Evolutionary conservation across 257 asterid species (phyloP), one percentile per base, ranked within the genome.

Genomic region (Nicotiana undulata): DNA sequence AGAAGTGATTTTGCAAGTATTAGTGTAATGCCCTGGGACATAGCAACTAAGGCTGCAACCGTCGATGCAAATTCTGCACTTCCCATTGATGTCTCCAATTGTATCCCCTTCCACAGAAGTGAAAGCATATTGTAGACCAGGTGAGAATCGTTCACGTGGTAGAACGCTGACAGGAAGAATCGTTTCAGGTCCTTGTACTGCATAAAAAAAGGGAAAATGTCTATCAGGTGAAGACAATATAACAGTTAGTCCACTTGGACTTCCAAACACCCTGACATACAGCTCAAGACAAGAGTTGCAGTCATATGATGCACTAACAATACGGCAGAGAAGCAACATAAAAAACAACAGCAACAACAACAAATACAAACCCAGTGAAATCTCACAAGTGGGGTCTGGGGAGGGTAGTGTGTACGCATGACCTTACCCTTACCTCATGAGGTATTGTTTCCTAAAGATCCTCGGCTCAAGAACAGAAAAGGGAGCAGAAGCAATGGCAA

Each of bases 51-150:
- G 76, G 90, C 83, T 29, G 93, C 91, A 82, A 93, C 82, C 92
- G 91, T 95, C 16, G 93, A 87, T 75, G 97, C 93, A 75, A 81
- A 95, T 68, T 95, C 90, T 37, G 81, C 67, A 81, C 97, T 95
- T 63, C 98, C 99, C 96, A 95, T 90, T 70, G 92, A 84, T 32
- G 63, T 82, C 90, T 95, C 99, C 89, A 95, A 65, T 37, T 88
- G 97, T 80, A 90, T 91, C 79, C 99, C 99, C 79, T 95, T 95
- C 99, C 99, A 95, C 80, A 95, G 76, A n/a, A 95, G 96, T 22
- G 99, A 95, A 16, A 92, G 78, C 97, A 93, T 95, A 28, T 95
- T 95, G 93, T 92, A 95, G 8, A 93, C 89, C 22, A 95, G 94
- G 82, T 95, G 99, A 63, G 97, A 86, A 64, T 93, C 99, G 13